A percentile compares a stretch with the other conserved stretches of the same genome.
phyloP scores from a whole-genome alignment of 768 basidiomycete species.

The Kwoniella botswanensis region DNA sequence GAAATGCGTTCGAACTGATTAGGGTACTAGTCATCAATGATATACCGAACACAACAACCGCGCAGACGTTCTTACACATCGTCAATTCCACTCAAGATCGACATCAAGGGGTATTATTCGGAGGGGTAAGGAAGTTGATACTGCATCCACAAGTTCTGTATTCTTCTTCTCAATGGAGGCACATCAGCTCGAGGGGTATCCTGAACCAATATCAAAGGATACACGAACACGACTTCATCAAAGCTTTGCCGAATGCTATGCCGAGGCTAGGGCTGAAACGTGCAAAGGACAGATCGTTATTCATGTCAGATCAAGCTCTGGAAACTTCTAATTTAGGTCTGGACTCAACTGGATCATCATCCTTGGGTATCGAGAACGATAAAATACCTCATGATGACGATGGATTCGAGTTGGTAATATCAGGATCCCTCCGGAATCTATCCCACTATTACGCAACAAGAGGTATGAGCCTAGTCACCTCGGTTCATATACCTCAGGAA shows the following conservation, averaged over 20 bases:
- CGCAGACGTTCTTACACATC: neutral
- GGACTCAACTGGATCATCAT: no score
- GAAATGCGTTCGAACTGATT: neutral
- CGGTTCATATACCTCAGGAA: neutral
- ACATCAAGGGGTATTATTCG: neutral
- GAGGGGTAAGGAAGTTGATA: neutral
- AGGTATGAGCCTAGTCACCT: neutral
- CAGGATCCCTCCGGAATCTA: neutral
- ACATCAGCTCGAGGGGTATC: neutral
- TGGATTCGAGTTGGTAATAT: neutral
- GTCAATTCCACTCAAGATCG: neutral
- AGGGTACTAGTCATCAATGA: conserved; percentile 3
- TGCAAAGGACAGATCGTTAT: no score
- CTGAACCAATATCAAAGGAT: neutral
- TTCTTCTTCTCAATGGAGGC: neutral
- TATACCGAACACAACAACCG: neutral
- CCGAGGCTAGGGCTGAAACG: neutral
- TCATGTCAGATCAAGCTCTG: no score
- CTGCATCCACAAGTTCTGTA: neutral
- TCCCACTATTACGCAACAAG: neutral
- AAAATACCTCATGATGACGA: neutral
- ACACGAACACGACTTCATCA: conserved; percentile 6
- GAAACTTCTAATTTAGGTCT: neutral
- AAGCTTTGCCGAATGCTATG: neutral
- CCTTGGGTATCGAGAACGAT: neutral